phyloP scores from a whole-genome alignment of 2,329 filamentous ascomycete genomes.

The Paraconiothyrium brasiliense region DNA sequence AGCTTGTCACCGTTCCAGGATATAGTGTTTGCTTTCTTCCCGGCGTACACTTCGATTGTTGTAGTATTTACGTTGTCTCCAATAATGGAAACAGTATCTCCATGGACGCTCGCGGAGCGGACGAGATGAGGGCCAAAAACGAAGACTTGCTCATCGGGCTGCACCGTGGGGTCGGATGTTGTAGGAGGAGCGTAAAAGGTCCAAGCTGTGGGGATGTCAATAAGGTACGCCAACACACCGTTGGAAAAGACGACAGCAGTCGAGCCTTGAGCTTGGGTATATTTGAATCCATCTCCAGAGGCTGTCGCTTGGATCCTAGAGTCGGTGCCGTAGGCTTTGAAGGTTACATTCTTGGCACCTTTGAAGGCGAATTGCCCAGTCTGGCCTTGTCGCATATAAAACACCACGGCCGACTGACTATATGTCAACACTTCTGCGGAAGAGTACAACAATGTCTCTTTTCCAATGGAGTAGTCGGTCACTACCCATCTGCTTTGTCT shows the following conservation, averaged over 20 bases:
- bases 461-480: constrained; percentile 62
- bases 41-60: constrained; percentile 51
- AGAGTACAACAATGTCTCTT: constrained; percentile 60
- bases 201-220: constrained; percentile 64
- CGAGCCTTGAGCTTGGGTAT: constrained; percentile 58
- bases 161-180: constrained; percentile 56
- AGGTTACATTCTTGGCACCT: constrained; percentile 48
- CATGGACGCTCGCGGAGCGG: constrained; percentile 52
- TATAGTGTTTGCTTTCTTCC: constrained; percentile 40
- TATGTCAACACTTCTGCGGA: constrained; percentile 63
- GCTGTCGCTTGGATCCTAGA: constrained; percentile 46
- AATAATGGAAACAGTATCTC: constrained; percentile 57
- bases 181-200: constrained; percentile 65
- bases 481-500: constrained; percentile 65
- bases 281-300: constrained; percentile 49
- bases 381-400: constrained; percentile 62
- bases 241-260: constrained; percentile 61
- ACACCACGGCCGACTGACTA: constrained; percentile 57
- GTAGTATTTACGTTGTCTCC: constrained; percentile 56
- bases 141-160: constrained; percentile 56
- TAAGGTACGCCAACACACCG: constrained; percentile 60
- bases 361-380: constrained; percentile 62
- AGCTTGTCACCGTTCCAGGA: constrained; percentile 60
- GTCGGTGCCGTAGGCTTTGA: constrained; percentile 52
- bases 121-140: constrained; percentile 42